phyloP scores from a whole-genome alignment of 768 basidiomycete genomes.

The Kwoniella heveanensis region DNA sequence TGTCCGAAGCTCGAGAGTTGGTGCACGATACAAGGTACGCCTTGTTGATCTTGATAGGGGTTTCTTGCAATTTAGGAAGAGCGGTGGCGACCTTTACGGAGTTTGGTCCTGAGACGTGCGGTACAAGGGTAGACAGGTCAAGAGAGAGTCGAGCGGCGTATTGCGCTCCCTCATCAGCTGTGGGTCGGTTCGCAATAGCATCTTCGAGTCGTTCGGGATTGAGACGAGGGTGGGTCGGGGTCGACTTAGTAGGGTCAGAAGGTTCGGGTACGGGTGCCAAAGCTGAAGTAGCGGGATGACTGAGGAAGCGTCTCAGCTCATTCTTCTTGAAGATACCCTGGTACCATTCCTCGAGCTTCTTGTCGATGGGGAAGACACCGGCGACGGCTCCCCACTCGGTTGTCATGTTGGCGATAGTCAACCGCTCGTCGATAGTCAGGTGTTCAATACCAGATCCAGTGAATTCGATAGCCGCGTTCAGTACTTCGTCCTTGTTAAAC shows the following conservation, averaged over 20 bases:
- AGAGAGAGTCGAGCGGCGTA: constrained; percentile 88
- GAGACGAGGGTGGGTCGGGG: constrained; percentile 82
- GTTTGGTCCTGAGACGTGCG: constrained; percentile 95
- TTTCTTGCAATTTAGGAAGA: constrained; percentile 74
- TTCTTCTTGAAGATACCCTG: constrained; percentile 70
- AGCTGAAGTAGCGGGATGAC: constrained; percentile 56
- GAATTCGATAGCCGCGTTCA: constrained; percentile 96
- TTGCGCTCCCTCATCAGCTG: constrained; percentile 74
- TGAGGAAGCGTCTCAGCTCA: constrained; percentile 71
- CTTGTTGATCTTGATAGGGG: constrained; percentile 82
- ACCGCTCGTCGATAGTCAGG: constrained; percentile 82
- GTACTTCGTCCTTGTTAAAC: constrained; percentile 93
- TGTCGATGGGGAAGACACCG: constrained; percentile 91
- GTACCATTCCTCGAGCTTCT: constrained; percentile 82
- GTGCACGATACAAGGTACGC: constrained; percentile 98
- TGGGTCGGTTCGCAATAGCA: constrained; percentile 61
- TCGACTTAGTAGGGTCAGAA: constrained; percentile 60
- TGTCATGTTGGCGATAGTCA: constrained; percentile 99
- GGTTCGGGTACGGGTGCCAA: constrained; percentile 39
- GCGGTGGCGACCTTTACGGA: constrained; percentile 96
- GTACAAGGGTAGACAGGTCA: constrained; percentile 89
- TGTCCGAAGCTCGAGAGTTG: constrained; percentile 92
- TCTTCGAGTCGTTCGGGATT: constrained; percentile 71
- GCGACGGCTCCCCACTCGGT: constrained; percentile 99
- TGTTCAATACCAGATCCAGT: constrained; percentile 80